Conservation (phyloP, 2,329 filamentous ascomycete genomes). For the Claviceps humidiphila region DNA sequence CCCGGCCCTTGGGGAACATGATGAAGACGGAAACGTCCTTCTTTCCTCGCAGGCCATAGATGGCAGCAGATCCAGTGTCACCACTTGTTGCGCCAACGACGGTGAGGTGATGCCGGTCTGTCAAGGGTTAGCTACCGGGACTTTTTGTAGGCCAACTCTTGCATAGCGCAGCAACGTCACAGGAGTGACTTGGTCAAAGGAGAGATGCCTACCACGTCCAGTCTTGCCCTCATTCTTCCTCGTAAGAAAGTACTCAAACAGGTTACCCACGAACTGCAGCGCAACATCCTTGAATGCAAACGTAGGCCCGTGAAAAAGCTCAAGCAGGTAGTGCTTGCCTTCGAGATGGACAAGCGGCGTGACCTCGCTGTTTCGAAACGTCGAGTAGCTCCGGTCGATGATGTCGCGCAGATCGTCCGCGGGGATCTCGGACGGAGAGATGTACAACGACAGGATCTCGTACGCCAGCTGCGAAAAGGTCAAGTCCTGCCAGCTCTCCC, state of each 20-base stretch:
- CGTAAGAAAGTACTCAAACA: conserved; percentile 80
- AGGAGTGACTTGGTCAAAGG: background rate
- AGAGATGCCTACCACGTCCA: conserved; percentile 30
- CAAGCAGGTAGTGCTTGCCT: conserved; percentile 72
- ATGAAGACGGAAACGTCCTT: conserved; percentile 96
- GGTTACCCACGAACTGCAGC: conserved; percentile 87
- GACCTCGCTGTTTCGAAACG: conserved; percentile 68
- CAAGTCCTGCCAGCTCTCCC: conserved; percentile 56
- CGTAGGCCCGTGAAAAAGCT: conserved; percentile 92
- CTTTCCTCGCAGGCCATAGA: conserved; percentile 89
- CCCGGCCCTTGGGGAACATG: conserved; percentile 78
- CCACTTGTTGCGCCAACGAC: conserved; percentile 80
- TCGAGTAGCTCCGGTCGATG: conserved; percentile 74
- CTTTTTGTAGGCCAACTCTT: background rate
- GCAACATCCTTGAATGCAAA: conserved; percentile 97
- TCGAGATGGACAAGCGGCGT: conserved; percentile 65
- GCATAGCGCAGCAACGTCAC: background rate
- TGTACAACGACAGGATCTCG: conserved; percentile 77
- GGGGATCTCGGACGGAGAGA: conserved; percentile 73
- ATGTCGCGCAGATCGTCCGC: conserved; percentile 67
- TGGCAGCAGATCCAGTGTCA: conserved; percentile 86
- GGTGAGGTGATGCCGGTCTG: conserved; percentile 65
- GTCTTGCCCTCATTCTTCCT: conserved; percentile 58
- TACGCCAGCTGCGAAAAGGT: conserved; percentile 73
- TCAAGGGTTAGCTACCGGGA: conserved; percentile 12